Conservation (phyloP, 805 yeast genomes). For the Sugiyamaella lignohabitans region DNA sequence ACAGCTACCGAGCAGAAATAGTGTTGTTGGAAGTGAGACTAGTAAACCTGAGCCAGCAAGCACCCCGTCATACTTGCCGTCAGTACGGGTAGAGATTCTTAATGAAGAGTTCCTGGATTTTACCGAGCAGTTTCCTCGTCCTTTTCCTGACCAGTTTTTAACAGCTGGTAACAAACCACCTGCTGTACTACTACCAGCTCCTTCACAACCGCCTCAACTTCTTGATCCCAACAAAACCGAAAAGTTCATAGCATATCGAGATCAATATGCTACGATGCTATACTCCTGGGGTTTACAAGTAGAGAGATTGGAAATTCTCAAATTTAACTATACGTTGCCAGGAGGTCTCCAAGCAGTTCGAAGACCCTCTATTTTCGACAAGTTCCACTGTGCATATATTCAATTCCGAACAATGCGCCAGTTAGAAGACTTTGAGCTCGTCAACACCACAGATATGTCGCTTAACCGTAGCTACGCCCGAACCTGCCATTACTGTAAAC, state of each 20-base stretch:
- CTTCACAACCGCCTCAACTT: background rate
- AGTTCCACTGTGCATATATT: conserved; percentile 25
- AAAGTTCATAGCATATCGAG: conserved; percentile 42
- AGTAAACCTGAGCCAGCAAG: conserved; percentile 22
- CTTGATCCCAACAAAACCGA: conserved; percentile 25
- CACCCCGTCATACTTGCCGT: conserved; percentile 9
- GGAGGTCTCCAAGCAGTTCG: conserved; percentile 1
- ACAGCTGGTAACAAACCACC: background rate
- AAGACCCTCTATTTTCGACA: conserved; percentile 13
- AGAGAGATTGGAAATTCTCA: conserved; percentile 70
- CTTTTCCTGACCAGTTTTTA: background rate
- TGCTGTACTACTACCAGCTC: background rate
- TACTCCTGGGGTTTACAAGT: conserved; percentile 79
- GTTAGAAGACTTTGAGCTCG: conserved; percentile 14
- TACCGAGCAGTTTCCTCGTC: conserved; percentile 31
- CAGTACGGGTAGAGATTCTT: conserved; percentile 42
- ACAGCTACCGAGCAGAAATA: conserved; percentile 15
- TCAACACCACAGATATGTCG: conserved; percentile 11
- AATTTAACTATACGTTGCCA: conserved; percentile 46
- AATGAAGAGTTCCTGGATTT: conserved; percentile 41
- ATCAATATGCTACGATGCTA: conserved; percentile 70
- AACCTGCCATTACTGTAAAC: conserved; percentile 59
- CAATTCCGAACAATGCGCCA: conserved; percentile 5
- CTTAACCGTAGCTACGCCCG: conserved; percentile 28
- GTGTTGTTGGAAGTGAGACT: conserved; percentile 19